Percentiles rank a stretch among this genome's conserved stretches.
These are phyloP conservation scores for Linum lewisii DNA, from an alignment of 345 rosid genomes.

Conservation along the genomic window DNA sequence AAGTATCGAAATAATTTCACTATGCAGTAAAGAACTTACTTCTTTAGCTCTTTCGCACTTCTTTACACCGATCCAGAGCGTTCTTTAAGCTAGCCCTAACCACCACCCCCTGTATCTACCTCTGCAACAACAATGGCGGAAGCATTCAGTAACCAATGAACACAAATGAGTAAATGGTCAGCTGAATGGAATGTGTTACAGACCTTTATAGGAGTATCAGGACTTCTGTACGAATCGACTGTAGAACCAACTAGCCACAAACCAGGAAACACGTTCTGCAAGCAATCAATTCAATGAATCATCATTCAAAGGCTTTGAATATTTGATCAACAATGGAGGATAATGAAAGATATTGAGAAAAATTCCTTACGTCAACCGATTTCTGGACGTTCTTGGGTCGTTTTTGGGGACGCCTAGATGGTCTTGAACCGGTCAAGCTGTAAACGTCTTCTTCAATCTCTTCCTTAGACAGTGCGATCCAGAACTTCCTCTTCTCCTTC, in stretches of 20 bases:
- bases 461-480: slow-evolving; percentile 18
- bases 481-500: slow-evolving; percentile 18
- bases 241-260: slow-evolving; percentile 18
- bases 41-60: not conserved
- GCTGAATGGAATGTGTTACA: not conserved
- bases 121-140: not conserved
- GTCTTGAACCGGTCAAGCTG: slow-evolving; percentile 21
- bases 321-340: not conserved
- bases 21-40: not conserved
- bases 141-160: not conserved
- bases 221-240: slow-evolving; percentile 15
- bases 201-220: slow-evolving; percentile 17
- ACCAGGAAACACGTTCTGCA: slow-evolving; percentile 24
- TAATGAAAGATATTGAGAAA: not conserved
- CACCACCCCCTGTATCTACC: not conserved
- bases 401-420: slow-evolving; percentile 19
- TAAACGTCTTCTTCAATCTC: slow-evolving; percentile 24
- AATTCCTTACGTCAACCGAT: slow-evolving; percentile 15
- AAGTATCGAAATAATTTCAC: not conserved
- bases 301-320: not conserved
- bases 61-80: not conserved
- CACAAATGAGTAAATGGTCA: not conserved
- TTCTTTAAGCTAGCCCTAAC: too few species aligned
- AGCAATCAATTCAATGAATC: slow-evolving; percentile 3
- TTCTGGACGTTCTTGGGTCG: slow-evolving; percentile 23